A percentile compares a stretch with the other conserved stretches of the same genome.
Conservation (phyloP, 129 eudicot species). For the Flaveria brownii region DNA sequence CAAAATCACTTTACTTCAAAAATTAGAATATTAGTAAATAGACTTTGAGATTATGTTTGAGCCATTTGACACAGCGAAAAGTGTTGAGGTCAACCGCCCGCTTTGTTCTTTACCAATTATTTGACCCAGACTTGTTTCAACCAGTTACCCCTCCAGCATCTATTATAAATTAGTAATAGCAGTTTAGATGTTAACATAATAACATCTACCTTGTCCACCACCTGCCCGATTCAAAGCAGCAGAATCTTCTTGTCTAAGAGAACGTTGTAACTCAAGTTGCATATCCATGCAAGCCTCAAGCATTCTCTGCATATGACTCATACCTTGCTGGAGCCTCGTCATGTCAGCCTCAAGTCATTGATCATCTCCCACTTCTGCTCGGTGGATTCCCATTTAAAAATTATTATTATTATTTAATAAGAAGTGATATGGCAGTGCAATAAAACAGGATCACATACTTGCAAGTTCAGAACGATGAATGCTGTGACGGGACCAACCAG, state of each 20-base stretch:
- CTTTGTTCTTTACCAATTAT: not conserved
- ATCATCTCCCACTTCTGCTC: slow-evolving; percentile 97
- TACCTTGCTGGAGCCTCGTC: slow-evolving; percentile 94
- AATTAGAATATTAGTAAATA: not conserved
- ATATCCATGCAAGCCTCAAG: slow-evolving; percentile 99
- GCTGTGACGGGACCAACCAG: slow-evolving; percentile 81
- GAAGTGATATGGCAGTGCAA: not conserved
- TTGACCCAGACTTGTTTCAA: not conserved
- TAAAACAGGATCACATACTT: not conserved
- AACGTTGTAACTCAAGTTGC: slow-evolving; percentile 98
- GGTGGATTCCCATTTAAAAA: not conserved
- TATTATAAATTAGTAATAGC: not conserved
- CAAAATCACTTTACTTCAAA: not conserved
- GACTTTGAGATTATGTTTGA: not conserved
- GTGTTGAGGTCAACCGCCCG: not conserved
- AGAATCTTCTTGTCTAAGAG: slow-evolving; percentile 95
- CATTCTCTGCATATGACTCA: slow-evolving; percentile 99
- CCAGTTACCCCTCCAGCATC: not conserved
- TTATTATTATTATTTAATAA: not conserved
- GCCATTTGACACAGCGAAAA: not conserved
- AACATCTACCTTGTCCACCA: slow-evolving; percentile 60
- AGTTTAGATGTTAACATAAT: not conserved
- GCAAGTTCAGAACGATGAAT: slow-evolving; percentile 88
- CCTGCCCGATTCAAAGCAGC: slow-evolving; percentile 86
- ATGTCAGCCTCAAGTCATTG: slow-evolving; percentile 89